phyloP scores from a whole-genome alignment of 768 basidiomycete species.

The Tricholoma saponaceum region DNA sequence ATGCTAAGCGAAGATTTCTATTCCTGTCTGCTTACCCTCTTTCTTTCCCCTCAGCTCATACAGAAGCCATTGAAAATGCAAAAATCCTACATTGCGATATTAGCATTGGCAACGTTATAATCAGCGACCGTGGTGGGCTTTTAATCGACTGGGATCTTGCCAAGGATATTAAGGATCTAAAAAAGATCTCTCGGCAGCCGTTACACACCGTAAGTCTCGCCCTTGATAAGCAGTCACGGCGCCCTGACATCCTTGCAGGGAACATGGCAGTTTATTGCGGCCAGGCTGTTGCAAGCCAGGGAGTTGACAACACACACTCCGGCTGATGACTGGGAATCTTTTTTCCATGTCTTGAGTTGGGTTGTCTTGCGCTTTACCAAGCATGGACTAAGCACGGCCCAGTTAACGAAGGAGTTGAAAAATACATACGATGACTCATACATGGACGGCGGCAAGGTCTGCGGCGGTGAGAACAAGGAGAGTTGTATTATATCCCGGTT shows the following conservation, averaged over 20 bases:
- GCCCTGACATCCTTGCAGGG: not conserved
- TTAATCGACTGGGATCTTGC: no score
- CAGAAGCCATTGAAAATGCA: constrained; percentile 1
- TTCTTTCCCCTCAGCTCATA: not conserved
- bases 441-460: not conserved
- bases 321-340: not conserved
- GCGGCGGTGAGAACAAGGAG: not conserved
- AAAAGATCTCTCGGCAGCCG: no score
- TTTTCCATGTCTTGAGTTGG: not conserved
- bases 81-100: constrained; percentile 6
- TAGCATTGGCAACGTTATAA: constrained; percentile 6
- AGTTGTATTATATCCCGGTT: not conserved
- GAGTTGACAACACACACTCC: not conserved
- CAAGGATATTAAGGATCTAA: no score
- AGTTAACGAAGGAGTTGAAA: not conserved
- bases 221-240: no score
- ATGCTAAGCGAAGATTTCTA: not conserved
- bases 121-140: not conserved
- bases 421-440: not conserved
- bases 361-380: not conserved
- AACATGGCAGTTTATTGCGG: no score
- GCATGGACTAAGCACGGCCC: not conserved
- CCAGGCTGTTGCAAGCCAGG: no score
- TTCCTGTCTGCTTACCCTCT: not conserved
- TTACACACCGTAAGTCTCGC: no score